Evolutionary conservation across 345 rosid species (phyloP).

Genomic region (Euphorbia tirucalli): DNA sequence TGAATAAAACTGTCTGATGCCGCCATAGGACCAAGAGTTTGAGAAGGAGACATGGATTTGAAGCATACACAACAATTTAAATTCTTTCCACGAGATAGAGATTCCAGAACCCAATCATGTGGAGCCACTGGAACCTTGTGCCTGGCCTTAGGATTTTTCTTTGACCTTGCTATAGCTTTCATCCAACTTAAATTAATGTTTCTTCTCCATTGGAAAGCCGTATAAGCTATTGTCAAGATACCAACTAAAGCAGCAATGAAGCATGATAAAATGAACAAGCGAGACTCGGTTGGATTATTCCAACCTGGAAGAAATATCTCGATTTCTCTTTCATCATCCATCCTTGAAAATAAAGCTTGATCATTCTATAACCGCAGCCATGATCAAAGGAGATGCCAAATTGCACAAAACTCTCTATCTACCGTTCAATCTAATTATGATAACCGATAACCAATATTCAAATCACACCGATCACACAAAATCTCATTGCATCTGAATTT

Average conservation of each 20-base stretch:
- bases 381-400: not conserved
- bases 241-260: conserved; percentile 75
- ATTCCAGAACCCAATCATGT: conserved; percentile 68
- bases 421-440: not conserved
- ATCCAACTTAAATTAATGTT: conserved; percentile 92
- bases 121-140: conserved; percentile 65
- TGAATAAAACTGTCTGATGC: conserved; percentile 61
- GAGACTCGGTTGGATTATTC: conserved; percentile 58
- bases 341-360: conserved; percentile 24
- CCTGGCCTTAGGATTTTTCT: conserved; percentile 84
- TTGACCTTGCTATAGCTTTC: conserved; percentile 86
- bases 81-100: conserved; percentile 74
- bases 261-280: conserved; percentile 57
- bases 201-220: conserved; percentile 95
- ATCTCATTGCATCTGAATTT: not conserved
- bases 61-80: conserved; percentile 87
- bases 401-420: not conserved
- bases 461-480: not conserved
- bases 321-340: conserved; percentile 68
- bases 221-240: conserved; percentile 74
- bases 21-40: conserved; percentile 50
- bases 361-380: conserved; percentile 20
- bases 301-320: conserved; percentile 45
- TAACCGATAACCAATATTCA: not conserved
- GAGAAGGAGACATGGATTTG: conserved; percentile 67